Base-by-base conservation (phyloP, 2,329 filamentous ascomycete species). In the Diplodia sapinea region DNA sequence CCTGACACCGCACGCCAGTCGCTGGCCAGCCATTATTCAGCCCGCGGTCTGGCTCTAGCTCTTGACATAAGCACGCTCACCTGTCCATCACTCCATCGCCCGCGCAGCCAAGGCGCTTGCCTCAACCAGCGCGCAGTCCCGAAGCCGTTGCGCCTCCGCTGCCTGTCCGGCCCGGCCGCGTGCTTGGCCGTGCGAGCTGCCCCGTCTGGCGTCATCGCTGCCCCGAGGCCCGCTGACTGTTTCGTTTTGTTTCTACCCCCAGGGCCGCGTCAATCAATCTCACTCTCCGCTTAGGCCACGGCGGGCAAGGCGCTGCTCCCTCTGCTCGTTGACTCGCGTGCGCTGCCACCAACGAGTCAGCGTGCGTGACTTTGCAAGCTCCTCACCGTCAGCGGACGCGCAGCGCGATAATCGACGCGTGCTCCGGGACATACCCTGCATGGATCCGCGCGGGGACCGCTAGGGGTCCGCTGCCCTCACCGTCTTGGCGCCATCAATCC, bases 341-440 rank as follows among this genome's bases (percentile, higher is more conserved):
- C 36, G 29, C 23, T 43, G 63, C 40, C 50, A 49, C 63, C 33
- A 12, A 33, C 64, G 59, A 66, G 64, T 66, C 64, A 66, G 64
- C 40, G 64, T 26, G 43, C 55, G 31, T 51, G 40, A 26, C 59
- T 66, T 66, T 59, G 23, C 52, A 66, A 66, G 55, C 52, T 66
- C 54, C 49, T 51, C 17, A 55, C 64, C 17, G 64, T 66, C 64
- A 66, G 63, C 63, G 51, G 63, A 52, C 33, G 20, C 50, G 61
- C 49, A 54, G 31, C 50, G 61, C 61, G 47, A 57, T 20, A 47
- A 51, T 33, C 51, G 26, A 40, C 36, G 52, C 5, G 64, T 43
- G 55, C 55, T 66, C 54, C 54, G 64, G 64, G 52, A 59, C 51
- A 66, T 59, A 40, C 64, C 65, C 56, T 67, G 65, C 65, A 67